Base-by-base conservation (phyloP, 2,329 filamentous ascomycete genomes). In the Colletotrichum cereale region DNA sequence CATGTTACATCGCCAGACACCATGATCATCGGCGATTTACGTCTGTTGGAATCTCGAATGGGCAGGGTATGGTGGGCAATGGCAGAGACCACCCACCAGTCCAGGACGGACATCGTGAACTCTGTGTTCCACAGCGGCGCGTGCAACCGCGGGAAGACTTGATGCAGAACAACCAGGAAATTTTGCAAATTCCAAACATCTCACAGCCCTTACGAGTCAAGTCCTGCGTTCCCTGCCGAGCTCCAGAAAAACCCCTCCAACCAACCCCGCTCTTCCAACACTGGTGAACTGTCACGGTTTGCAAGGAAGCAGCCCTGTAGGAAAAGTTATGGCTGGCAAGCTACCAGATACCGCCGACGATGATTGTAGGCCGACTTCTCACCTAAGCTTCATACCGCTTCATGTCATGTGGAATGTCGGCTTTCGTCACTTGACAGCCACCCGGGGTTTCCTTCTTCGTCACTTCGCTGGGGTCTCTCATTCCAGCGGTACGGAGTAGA, bases 361-460 rank as follows among this genome's bases (percentile, higher is more conserved):
- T 42, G 38, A 48, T 8, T 36, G 29, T 24, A 26, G 24, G 42
- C 7, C 40, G 16, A 21, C 52, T 26, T 34, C 52, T 68, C 31
- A 64, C 60, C 66, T 57, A 42, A 50, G 34, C 29, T 36, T 26
- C 29, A 36, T 26, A 40, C 42, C 34, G 38, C 40, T 26, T n/a
- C 34, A 50, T 36, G 34, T 42, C 60, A 42, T 29, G 31, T 31
- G 66, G 66, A 69, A 66, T 65, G 66, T 53, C 44, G 38, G 44
- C 62, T 34, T 62, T 52, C 24, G 62, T 69, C 67, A 69, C 47
- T 66, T 66, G 62, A 69, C 62, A 29, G 26, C 26, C n/a, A 66
- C 44, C 52, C 44, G 58, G 38, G 21, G 21, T 60, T 52, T 24
- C 29, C 18, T 24, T 24, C 18, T 53, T 5, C 50, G 24, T 44